A percentile compares a stretch with the other conserved stretches of the same genome.
Conservation (phyloP, 2,329 filamentous ascomycete species). For the Ophiocordyceps camponoti-floridani region DNA sequence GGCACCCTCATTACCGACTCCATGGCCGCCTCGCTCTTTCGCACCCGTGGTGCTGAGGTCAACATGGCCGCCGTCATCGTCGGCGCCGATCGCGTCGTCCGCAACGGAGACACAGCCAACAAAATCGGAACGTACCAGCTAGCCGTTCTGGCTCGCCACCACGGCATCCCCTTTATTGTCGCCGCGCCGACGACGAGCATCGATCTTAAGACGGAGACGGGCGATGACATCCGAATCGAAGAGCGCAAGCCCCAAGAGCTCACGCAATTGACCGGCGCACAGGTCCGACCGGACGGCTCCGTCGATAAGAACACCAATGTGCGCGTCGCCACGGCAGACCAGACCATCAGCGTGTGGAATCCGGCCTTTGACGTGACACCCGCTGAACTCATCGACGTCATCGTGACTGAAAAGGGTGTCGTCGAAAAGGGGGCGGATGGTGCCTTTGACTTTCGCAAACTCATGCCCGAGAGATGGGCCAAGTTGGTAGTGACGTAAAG, state of each 20-base stretch:
- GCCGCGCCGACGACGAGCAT: conserved; percentile 91
- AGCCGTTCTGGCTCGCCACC: conserved; percentile 74
- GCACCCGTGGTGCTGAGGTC: conserved; percentile 37
- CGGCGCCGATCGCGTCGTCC: conserved; percentile 84
- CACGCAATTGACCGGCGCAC: conserved; percentile 65
- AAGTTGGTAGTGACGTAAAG: conserved; percentile 6
- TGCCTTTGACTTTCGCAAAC: conserved; percentile 43
- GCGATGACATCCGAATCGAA: conserved; percentile 75
- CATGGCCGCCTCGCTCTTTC: conserved; percentile 80
- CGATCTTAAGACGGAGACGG: conserved; percentile 63
- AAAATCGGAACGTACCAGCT: conserved; percentile 94
- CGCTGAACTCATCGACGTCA: conserved; percentile 70
- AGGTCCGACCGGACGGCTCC: conserved; percentile 42
- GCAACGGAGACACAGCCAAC: conserved; percentile 95
- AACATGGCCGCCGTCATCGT: conserved; percentile 80
- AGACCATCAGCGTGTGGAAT: conserved; percentile 81
- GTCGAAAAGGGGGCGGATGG: conserved; percentile 60
- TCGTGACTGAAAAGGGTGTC: conserved; percentile 83
- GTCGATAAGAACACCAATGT: conserved; percentile 46
- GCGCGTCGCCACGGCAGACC: conserved; percentile 62
- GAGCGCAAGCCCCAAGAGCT: conserved; percentile 69
- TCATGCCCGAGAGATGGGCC: conserved; percentile 38
- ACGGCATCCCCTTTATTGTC: conserved; percentile 86
- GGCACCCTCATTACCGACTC: conserved; percentile 88
- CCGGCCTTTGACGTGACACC: conserved; percentile 94